Evolutionary conservation across 352 stramenopile genomes (phyloP), one percentile per base, ranked within the genome.

Genomic region (Lagenidium giganteum): DNA sequence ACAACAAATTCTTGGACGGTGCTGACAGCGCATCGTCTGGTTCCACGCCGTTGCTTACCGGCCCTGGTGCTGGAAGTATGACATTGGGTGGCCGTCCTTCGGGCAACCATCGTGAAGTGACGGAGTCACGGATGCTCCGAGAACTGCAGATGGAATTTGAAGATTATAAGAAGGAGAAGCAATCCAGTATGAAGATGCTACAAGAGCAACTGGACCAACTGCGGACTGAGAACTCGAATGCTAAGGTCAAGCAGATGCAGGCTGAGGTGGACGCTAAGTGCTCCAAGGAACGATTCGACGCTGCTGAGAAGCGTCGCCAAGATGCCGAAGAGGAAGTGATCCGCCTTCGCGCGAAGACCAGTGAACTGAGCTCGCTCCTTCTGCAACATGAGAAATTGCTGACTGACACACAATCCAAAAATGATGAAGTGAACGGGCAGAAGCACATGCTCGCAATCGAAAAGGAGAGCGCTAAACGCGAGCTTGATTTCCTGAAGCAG

Each of bases 81-180:
- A 14, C 17, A 18, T 12, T 25, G 5, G 61, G 57, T 28, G 44
- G 50, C 36, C 54, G 47, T 17, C 32, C 44, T 12, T 67, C 61
- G 21, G 47, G n/a, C 26, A 11, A 18, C n/a, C 25, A 40, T 26
- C 5, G 65, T 36, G 63, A 79, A 22, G 47, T 54, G 3, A 44
- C 55, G 9, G 58, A 76, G 2, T 54, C 44, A 20, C 52, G 58
- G 22, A 64, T 64, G 38, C 17, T 79, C 28, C 70, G 67, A n/a
- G 70, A 82, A 21, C 23, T 83, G 8, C 68, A 82, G 34, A 34
- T 53, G 7, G 70, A 89, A 24, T 83, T 85, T 43, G 75, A 77
- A 7, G 67, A 86, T 47, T 83, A 83, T 59, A 82, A 80, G 48
- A 67, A 79, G 32, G 75, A 87, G 36, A 85, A 83, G 48, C 61